These are phyloP conservation scores for Tripterygium wilfordii DNA, from an alignment of 177 flowering plant species.

Conservation along the genomic window DNA sequence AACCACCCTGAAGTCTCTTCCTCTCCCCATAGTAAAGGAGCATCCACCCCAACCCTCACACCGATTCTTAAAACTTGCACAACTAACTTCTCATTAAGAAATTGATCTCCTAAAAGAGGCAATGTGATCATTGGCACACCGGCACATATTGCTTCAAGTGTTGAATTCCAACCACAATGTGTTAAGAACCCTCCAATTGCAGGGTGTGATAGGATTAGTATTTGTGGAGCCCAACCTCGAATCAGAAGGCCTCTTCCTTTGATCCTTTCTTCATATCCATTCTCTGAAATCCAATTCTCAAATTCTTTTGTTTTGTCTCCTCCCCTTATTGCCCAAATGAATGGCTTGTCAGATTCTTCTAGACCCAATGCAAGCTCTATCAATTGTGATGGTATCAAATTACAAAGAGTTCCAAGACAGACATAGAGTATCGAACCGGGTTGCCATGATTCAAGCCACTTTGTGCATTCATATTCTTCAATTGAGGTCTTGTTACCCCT, in stretches of 20 bases:
- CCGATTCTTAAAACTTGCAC: slow-evolving; percentile 1
- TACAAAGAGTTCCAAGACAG: slow-evolving; percentile 8
- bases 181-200: slow-evolving; percentile 17
- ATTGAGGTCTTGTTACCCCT: slow-evolving; percentile 7
- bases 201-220: slow-evolving; percentile 11
- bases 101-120: slow-evolving; percentile 3
- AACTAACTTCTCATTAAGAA: slow-evolving; percentile 1
- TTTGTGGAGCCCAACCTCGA: slow-evolving; percentile 22
- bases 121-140: slow-evolving; percentile 1
- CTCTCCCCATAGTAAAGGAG: neutral
- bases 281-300: slow-evolving; percentile 11
- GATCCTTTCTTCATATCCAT: slow-evolving; percentile 9
- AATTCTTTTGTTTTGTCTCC: neutral
- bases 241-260: slow-evolving; percentile 15
- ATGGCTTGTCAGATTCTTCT: slow-evolving; percentile 14
- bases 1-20: slow-evolving; percentile 6
- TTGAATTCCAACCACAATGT: slow-evolving; percentile 4
- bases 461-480: slow-evolving; percentile 1
- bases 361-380: slow-evolving; percentile 14
- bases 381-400: slow-evolving; percentile 2
- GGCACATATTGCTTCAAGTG: slow-evolving; percentile 3
- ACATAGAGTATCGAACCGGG: slow-evolving; percentile 11
- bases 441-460: slow-evolving; percentile 9
- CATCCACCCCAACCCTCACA: slow-evolving; percentile 2
- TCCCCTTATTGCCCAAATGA: slow-evolving; percentile 11